A percentile compares a stretch with the other conserved stretches of the same genome.
These are phyloP conservation scores for Hygrophorus russula DNA, from an alignment of 768 basidiomycete genomes.

Conservation along the genomic window DNA sequence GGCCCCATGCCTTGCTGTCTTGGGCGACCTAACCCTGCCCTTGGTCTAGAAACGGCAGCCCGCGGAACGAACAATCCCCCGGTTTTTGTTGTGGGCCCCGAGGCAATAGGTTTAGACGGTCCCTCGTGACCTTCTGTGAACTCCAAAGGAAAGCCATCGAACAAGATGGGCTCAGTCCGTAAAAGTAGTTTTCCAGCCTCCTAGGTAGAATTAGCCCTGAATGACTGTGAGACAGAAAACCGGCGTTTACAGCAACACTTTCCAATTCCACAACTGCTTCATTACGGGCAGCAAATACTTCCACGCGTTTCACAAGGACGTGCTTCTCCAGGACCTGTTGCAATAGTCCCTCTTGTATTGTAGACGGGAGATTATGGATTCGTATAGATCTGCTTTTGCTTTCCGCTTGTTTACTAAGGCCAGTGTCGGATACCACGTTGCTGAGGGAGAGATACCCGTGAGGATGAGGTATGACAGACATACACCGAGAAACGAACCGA, in stretches of 20 bases:
- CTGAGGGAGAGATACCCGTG: constrained; percentile 14
- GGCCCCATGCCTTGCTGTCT: constrained; percentile 25
- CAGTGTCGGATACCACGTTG: constrained; percentile 37
- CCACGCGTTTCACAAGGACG: constrained; percentile 56
- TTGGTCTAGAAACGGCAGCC: constrained; percentile 50
- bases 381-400: constrained; percentile 62
- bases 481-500: constrained; percentile 25
- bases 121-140: constrained; percentile 36
- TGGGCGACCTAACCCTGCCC: constrained; percentile 57
- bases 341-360: constrained; percentile 80
- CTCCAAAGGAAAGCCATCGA: constrained; percentile 48
- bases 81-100: constrained; percentile 24
- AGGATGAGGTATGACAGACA: neutral
- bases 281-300: constrained; percentile 51
- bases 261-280: constrained; percentile 61
- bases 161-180: constrained; percentile 57
- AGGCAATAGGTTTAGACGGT: constrained; percentile 15
- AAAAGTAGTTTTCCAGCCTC: constrained; percentile 78
- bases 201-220: constrained; percentile 25
- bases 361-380: constrained; percentile 60
- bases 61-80: constrained; percentile 60
- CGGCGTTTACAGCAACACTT: constrained; percentile 44
- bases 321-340: constrained; percentile 85
- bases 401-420: constrained; percentile 45
- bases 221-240: neutral